Evolutionary conservation across 2,329 filamentous ascomycete genomes (phyloP).

Genomic region (Pseudogymnoascus sp.): DNA sequence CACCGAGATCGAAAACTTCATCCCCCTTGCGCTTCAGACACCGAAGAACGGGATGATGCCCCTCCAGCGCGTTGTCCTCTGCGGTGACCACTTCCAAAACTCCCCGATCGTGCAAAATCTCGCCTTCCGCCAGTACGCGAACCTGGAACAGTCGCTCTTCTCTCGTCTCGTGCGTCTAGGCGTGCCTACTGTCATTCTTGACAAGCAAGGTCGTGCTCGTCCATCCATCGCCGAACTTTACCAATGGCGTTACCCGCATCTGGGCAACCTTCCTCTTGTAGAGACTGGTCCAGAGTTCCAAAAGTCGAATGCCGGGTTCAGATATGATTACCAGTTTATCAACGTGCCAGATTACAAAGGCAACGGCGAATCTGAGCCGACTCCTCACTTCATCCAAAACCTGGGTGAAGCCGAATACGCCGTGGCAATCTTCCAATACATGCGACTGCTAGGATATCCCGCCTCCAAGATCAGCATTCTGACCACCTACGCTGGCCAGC

Average conservation of each 20-base stretch:
- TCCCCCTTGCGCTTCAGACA: constrained; percentile 87
- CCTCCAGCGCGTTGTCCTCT: constrained; percentile 81
- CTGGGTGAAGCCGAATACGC: constrained; percentile 95
- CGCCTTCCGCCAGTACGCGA: constrained; percentile 89
- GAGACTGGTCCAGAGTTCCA: constrained; percentile 62
- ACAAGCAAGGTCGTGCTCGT: constrained; percentile 87
- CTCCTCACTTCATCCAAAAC: constrained; percentile 93
- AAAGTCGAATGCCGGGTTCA: constrained; percentile 81
- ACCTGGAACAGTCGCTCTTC: constrained; percentile 93
- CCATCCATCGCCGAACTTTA: constrained; percentile 83
- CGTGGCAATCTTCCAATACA: constrained; percentile 92
- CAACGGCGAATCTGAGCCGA: constrained; percentile 77
- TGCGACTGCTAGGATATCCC: constrained; percentile 90
- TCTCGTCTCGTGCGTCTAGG: constrained; percentile 82
- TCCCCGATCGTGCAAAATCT: constrained; percentile 91
- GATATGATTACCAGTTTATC: constrained; percentile 94
- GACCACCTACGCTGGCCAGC: constrained; percentile 88
- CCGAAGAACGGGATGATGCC: constrained; percentile 63
- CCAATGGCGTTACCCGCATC: constrained; percentile 79
- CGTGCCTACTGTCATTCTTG: constrained; percentile 81
- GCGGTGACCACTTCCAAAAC: constrained; percentile 94
- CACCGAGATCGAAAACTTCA: constrained; percentile 94
- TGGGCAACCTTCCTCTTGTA: constrained; percentile 73
- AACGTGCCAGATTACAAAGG: constrained; percentile 91
- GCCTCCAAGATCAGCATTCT: constrained; percentile 68